A percentile compares a stretch with the other conserved stretches of the same genome.
phyloP scores from a whole-genome alignment of 495 filamentous ascomycete species.

The Penicillium malachiteum region DNA sequence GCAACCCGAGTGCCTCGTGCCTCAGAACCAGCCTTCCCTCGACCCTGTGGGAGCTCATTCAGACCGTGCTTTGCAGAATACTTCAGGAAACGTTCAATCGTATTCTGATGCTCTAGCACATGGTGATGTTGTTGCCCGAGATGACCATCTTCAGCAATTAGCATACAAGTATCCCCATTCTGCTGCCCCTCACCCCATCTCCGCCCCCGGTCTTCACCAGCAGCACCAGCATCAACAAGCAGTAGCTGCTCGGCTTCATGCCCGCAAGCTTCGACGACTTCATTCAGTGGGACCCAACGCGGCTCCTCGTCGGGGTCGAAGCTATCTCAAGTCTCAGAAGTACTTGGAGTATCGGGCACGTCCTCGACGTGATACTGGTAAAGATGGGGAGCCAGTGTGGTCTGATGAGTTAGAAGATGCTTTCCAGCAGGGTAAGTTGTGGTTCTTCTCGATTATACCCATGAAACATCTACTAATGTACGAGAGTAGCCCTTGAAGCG shows the following conservation, averaged over 20 bases:
- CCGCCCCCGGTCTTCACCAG: conserved; percentile 29
- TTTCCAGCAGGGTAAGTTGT: conserved; percentile 78
- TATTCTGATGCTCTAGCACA: conserved; percentile 40
- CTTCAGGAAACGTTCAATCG: conserved; percentile 50
- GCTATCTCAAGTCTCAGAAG: conserved; percentile 49
- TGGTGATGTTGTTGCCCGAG: conserved; percentile 31
- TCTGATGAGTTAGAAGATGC: conserved; percentile 79
- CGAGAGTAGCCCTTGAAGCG: conserved; percentile 65
- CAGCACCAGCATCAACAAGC: conserved; percentile 30
- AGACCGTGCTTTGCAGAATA: conserved; percentile 48
- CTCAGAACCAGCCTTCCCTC: conserved; percentile 43
- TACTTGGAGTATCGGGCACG: conserved; percentile 66
- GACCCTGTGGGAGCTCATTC: conserved; percentile 42
- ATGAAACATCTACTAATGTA: not conserved
- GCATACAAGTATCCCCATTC: conserved; percentile 43
- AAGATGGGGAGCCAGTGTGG: conserved; percentile 66
- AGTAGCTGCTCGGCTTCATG: conserved; percentile 35
- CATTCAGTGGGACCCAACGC: conserved; percentile 37
- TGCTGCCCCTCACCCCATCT: conserved; percentile 33
- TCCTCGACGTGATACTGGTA: conserved; percentile 57
- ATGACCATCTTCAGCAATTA: conserved; percentile 41
- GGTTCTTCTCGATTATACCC: not conserved
- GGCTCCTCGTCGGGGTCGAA: conserved; percentile 34
- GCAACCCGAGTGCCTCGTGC: conserved; percentile 46
- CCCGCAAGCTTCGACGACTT: conserved; percentile 39